Evolutionary conservation across 2,329 filamentous ascomycete species (phyloP), one percentile per base, ranked within the genome.

Genomic region (Diaporthe ilicicola): DNA sequence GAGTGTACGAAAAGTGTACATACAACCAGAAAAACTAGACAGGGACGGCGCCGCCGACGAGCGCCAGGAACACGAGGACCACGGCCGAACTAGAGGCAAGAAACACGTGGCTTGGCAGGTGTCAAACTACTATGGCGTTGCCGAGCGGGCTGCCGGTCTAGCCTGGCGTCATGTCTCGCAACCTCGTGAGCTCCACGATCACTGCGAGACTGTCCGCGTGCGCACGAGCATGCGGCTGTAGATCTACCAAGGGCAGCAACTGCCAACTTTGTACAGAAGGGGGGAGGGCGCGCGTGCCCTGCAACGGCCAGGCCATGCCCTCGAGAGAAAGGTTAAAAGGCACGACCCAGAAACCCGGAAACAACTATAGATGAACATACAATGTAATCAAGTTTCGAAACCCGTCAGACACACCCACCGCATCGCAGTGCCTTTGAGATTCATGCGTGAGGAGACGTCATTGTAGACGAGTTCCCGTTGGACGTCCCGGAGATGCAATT

Each of bases 1-100:
- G 24, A 62, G 42, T 34, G 59, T 62, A 62, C 59, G 37, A 48
- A 32, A 62, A 12, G 3, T 62, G 59, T 62, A 62, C 59, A 48
- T 37, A 34, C 8, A 34, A 22, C 27, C 27, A n/a, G 29, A 48
- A 22, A n/a, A 62, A 7, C 12, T 46, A 62, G 56, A 46, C 2
- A 22, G 27, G 27, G 29, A 62, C 59, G 59, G 59, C 59, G 42
- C 46, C 42, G 9, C 13, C 42, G 59, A 62, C 59, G 59, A 48
- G 42, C 59, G 59, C 42, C 42, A 62, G 59, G 59, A 22, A 62
- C 27, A 48, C 55, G 37, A 59, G 15, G 12, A 0, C 22, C 54
- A 56, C 34, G 7, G 54, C 24, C 9, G 32, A 9, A 5, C 37
- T 39, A 39, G 37, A 39, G 5, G 37, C 37, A 6, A 39, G 37